phyloP scores from a whole-genome alignment of 2,329 filamentous ascomycete species.

The Xylariomycetidae sp. region DNA sequence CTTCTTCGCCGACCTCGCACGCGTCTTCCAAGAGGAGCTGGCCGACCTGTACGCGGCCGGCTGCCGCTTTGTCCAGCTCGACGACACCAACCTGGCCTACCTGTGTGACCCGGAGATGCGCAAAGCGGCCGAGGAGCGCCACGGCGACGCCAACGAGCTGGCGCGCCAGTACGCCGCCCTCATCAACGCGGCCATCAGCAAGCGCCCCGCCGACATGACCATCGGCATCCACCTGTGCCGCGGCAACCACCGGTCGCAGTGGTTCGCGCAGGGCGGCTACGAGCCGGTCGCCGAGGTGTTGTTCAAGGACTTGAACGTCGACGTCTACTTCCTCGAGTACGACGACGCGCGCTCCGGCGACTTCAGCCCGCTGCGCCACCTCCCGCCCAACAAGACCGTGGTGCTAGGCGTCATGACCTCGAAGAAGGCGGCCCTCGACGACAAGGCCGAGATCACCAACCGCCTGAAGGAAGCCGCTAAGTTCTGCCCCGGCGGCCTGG shows the following conservation, averaged over 20 bases:
- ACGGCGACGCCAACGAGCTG: slow-evolving; percentile 42
- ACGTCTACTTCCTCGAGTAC: slow-evolving; percentile 55
- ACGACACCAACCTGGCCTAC: slow-evolving; percentile 55
- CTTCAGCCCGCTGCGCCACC: slow-evolving; percentile 47
- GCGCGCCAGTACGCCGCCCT: slow-evolving; percentile 46
- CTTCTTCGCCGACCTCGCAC: slow-evolving; percentile 50
- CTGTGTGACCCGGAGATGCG: slow-evolving; percentile 52
- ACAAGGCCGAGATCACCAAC: slow-evolving; percentile 32
- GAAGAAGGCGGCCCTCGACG: slow-evolving; percentile 53
- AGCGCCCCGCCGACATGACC: slow-evolving; percentile 47
- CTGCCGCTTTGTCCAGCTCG: slow-evolving; percentile 51
- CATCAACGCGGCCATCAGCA: slow-evolving; percentile 47
- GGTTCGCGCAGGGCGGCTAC: slow-evolving; percentile 53
- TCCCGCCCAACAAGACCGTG: slow-evolving; percentile 48
- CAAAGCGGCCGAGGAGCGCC: slow-evolving; percentile 43
- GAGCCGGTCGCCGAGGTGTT: slow-evolving; percentile 52
- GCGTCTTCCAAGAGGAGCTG: slow-evolving; percentile 50
- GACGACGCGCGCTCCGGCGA: slow-evolving; percentile 51
- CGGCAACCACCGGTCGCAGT: slow-evolving; percentile 50
- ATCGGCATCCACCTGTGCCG: slow-evolving; percentile 52
- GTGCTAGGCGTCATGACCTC: slow-evolving; percentile 49
- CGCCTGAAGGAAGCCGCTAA: slow-evolving; percentile 38
- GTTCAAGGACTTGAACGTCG: slow-evolving; percentile 50
- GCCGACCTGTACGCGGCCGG: slow-evolving; percentile 44
- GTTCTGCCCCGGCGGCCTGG: slow-evolving; percentile 44